phyloP scores from a whole-genome alignment of 1,284 basidiomycete species.

The Naganishia cerealis region DNA sequence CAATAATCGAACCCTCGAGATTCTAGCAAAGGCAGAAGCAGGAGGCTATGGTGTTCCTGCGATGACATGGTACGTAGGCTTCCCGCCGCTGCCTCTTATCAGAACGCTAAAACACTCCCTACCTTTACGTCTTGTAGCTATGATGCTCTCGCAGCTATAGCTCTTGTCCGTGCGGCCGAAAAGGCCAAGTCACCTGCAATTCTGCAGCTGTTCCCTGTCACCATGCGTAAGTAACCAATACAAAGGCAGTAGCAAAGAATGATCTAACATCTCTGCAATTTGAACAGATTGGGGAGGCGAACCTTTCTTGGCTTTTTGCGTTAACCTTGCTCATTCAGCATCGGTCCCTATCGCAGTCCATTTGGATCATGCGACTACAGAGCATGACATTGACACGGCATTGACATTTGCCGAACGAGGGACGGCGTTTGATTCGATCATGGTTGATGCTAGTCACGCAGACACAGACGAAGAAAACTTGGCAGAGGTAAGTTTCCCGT shows the following conservation, averaged over 20 bases:
- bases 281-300: conserved; percentile 12
- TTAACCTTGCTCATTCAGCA: conserved; percentile 45
- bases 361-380: conserved; percentile 56
- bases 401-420: conserved; percentile 52
- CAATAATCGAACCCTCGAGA: conserved; percentile 51
- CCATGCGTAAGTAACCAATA: conserved; percentile 29
- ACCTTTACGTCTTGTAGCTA: conserved; percentile 37
- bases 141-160: conserved; percentile 48
- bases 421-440: conserved; percentile 53
- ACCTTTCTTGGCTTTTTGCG: conserved; percentile 27
- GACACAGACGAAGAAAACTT: conserved; percentile 55
- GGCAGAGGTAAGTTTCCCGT: conserved; percentile 41
- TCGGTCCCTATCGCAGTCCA: conserved; percentile 55
- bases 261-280: not conserved
- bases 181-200: conserved; percentile 48
- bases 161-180: conserved; percentile 51
- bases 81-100: not conserved
- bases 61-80: conserved; percentile 23
- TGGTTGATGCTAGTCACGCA: conserved; percentile 54
- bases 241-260: not conserved
- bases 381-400: conserved; percentile 54
- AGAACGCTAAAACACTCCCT: not conserved
- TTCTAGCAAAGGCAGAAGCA: conserved; percentile 50
- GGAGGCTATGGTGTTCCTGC: conserved; percentile 44
- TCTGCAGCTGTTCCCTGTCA: conserved; percentile 52